Percentiles rank a stretch among this genome's conserved stretches.
Evolutionary conservation across 1,284 basidiomycete genomes (phyloP).

Genomic region (Phylloboletellus chloephorus): DNA sequence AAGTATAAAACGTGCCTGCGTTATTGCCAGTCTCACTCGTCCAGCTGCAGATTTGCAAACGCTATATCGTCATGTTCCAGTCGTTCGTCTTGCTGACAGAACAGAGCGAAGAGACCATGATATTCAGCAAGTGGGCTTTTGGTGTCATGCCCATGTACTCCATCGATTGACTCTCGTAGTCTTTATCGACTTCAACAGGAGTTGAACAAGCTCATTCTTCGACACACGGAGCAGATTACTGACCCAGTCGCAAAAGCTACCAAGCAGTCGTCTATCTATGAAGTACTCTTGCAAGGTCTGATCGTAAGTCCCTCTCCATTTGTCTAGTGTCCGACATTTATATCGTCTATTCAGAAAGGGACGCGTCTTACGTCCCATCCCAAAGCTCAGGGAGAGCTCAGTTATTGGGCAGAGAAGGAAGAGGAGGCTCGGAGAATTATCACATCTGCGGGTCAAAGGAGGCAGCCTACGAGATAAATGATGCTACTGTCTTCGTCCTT

Average conservation of each 20-base stretch:
- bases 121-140: conserved; percentile 76
- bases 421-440: conserved; percentile 53
- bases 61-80: conserved; percentile 76
- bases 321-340: neutral
- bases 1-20: conserved; percentile 25
- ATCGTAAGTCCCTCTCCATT: conserved; percentile 49
- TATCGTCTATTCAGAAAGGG: conserved; percentile 37
- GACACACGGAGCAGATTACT: conserved; percentile 64
- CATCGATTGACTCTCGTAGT: conserved; percentile 38
- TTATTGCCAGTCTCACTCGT: conserved; percentile 6
- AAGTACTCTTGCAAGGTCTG: conserved; percentile 70
- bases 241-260: conserved; percentile 62
- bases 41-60: conserved; percentile 43
- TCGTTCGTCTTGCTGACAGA: conserved; percentile 74
- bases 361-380: conserved; percentile 49
- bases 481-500: conserved; percentile 14
- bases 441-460: conserved; percentile 37
- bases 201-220: conserved; percentile 70
- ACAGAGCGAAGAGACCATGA: conserved; percentile 88
- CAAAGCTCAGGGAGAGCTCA: conserved; percentile 54
- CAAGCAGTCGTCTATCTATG: conserved; percentile 70
- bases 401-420: conserved; percentile 54
- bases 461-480: conserved; percentile 21
- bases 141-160: neutral
- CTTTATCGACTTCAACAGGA: conserved; percentile 83